A percentile compares a stretch with the other conserved stretches of the same genome.
phyloP scores from a whole-genome alignment of 768 basidiomycete genomes.

The Termitomyces sp. region DNA sequence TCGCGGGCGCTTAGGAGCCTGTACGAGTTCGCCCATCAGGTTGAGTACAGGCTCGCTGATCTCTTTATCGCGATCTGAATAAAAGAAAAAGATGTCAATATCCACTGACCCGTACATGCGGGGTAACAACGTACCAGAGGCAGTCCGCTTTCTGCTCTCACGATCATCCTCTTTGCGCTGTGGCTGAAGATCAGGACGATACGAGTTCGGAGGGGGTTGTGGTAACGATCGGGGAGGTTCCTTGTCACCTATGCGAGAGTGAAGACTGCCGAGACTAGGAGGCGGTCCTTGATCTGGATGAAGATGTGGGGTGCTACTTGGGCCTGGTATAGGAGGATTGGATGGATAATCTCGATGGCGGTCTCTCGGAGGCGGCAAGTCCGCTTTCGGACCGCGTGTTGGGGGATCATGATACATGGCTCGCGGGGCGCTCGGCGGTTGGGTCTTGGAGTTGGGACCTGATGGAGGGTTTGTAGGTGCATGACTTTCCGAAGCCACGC shows the following conservation, averaged over 20 bases:
- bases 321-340: conserved; percentile 17
- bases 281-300: conserved; percentile 20
- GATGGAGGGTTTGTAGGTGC: conserved; percentile 27
- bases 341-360: conserved; percentile 48
- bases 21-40: conserved; percentile 32
- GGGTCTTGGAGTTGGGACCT: conserved; percentile 28
- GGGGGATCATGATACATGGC: conserved; percentile 52
- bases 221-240: conserved; percentile 36
- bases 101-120: not conserved
- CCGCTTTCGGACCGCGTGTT: conserved; percentile 37
- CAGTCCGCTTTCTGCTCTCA: conserved; percentile 65
- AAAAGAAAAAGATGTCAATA: not conserved
- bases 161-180: conserved; percentile 59
- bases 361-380: conserved; percentile 34
- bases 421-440: conserved; percentile 60
- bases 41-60: conserved; percentile 30
- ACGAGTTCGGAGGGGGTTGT: conserved; percentile 36
- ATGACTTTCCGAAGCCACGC: conserved; percentile 44
- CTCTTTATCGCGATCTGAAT: conserved; percentile 64
- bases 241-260: conserved; percentile 61
- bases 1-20: conserved; percentile 57
- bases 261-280: conserved; percentile 28
- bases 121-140: conserved; percentile 49
- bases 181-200: conserved; percentile 38
- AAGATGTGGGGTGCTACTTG: conserved; percentile 13